Evolutionary conservation across 768 basidiomycete genomes (phyloP), one percentile per base, ranked within the genome.

Genomic region (Pilatotrama ljubarskyi): DNA sequence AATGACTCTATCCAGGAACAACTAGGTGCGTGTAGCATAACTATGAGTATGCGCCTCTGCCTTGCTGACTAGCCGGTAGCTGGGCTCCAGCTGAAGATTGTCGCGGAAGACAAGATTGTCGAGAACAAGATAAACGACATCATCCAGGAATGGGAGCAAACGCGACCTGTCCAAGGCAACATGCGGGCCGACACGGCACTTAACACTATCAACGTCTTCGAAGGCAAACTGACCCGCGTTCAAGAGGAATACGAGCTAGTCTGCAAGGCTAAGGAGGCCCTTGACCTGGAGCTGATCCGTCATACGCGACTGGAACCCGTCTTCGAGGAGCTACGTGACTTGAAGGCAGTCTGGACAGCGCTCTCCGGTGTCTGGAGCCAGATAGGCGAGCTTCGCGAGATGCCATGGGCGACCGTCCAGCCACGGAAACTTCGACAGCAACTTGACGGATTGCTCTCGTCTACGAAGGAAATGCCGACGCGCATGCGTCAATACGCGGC

Each of bases 401-500:
- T 88, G 70, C 76, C 86, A 1, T 99, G 97, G 97, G 84, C 91
- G 0, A 92, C 90, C 0, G 88, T 98, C 38, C 95, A 95, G 69
- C 92, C 97, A 22, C 86, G 97, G 68, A 98, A 98, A 75, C 72
- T 99, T 58, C 87, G 97, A 66, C 92, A 95, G 69, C 91, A 93
- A 64, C 87, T 99, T 54, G 96, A 99, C 68, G 86, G 84, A n/a
- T 80, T 98, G 46, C 75, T 98, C 51, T 79, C 84, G 24, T 93
- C 93, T n/a, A 98, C 96, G 22, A 93, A 95, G 77, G 96, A 98
- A 48, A 98, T 99, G 96, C 97, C 97, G 1, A 96, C 93, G 37
- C 82, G 95, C 61, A 99, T 98, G 97, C 84, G 97, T 53, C 97
- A 99, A 71, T 99, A 99, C 73, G 93, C 95, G 9, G 97, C 97